Evolutionary conservation across 2,329 filamentous ascomycete genomes (phyloP).

Genomic region (Harringtonia lauricola): DNA sequence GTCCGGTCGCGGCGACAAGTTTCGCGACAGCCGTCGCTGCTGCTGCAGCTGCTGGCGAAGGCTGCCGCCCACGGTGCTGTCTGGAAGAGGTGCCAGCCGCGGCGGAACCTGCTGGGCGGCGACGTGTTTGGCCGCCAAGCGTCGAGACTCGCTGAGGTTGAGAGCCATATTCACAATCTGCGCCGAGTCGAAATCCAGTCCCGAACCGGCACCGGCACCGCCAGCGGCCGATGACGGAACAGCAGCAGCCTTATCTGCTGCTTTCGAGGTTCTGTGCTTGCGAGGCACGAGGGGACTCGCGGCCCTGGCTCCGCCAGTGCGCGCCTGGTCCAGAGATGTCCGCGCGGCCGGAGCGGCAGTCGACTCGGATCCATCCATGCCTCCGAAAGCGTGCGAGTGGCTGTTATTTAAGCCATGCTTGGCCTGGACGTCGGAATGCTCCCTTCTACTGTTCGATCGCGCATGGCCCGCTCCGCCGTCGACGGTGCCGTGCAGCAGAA

Average conservation of each 20-base stretch:
- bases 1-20: slow-evolving; percentile 46
- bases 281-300: too few relatives aligned
- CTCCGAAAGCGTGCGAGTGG: too few relatives aligned
- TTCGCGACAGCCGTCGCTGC: slow-evolving; percentile 52
- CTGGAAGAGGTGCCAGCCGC: slow-evolving; percentile 38
- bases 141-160: slow-evolving; percentile 72
- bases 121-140: slow-evolving; percentile 48
- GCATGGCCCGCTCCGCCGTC: neutral
- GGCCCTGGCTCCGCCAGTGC: too few relatives aligned
- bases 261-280: too few relatives aligned
- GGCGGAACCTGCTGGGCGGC: slow-evolving; percentile 40
- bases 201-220: neutral
- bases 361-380: too few relatives aligned
- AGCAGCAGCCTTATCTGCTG: neutral
- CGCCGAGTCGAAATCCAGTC: slow-evolving; percentile 61
- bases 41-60: slow-evolving; percentile 61
- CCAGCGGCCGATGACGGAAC: neutral
- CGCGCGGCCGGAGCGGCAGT: too few relatives aligned
- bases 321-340: too few relatives aligned
- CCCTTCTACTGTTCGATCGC: neutral
- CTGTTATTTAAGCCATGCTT: too few relatives aligned
- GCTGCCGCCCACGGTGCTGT: slow-evolving; percentile 43
- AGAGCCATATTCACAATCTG: slow-evolving; percentile 91
- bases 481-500: slow-evolving; percentile 1
- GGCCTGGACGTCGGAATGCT: neutral